Percentiles rank a stretch among this genome's conserved stretches.
phyloP scores from a whole-genome alignment of 352 stramenopile genomes.

The Pythium aquatile region DNA sequence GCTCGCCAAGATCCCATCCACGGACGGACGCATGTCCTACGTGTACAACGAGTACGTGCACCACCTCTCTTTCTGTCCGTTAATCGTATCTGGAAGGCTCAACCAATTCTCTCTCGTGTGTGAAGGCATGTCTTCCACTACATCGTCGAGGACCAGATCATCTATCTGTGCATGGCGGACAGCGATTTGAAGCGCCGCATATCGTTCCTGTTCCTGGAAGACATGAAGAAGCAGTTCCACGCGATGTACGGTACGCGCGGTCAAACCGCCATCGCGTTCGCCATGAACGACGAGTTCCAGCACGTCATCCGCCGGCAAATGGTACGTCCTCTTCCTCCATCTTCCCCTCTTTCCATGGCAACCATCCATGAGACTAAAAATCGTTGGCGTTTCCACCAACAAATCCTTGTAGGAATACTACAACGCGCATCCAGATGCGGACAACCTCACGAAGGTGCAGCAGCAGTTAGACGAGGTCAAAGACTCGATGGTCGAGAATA shows the following conservation, averaged over 20 bases:
- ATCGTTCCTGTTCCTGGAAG: conserved; percentile 97
- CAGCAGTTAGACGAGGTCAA: conserved; percentile 98
- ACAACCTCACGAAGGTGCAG: conserved; percentile 92
- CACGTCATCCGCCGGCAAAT: conserved; percentile 93
- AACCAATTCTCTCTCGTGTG: not conserved
- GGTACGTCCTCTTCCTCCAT: conserved; percentile 30
- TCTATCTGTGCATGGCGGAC: conserved; percentile 98
- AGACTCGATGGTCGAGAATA: conserved; percentile 99
- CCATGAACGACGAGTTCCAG: conserved; percentile 98
- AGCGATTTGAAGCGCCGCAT: conserved; percentile 93
- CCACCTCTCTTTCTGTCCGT: conserved; percentile 8
- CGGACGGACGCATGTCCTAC: conserved; percentile 97
- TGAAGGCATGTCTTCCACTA: conserved; percentile 94
- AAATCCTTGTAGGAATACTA: conserved; percentile 62
- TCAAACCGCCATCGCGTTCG: conserved; percentile 95
- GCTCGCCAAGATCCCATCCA: conserved; percentile 93
- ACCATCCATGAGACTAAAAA: not conserved
- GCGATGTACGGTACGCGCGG: conserved; percentile 74
- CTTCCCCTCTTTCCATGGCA: not conserved
- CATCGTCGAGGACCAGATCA: conserved; percentile 94
- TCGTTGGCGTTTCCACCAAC: not conserved
- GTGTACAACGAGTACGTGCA: conserved; percentile 94
- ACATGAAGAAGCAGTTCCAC: conserved; percentile 94
- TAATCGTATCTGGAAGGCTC: not conserved
- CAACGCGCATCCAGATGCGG: conserved; percentile 87